Evolutionary conservation across 768 basidiomycete species (phyloP), one percentile per base, ranked within the genome.

Genomic region (Leccinellum albellum): DNA sequence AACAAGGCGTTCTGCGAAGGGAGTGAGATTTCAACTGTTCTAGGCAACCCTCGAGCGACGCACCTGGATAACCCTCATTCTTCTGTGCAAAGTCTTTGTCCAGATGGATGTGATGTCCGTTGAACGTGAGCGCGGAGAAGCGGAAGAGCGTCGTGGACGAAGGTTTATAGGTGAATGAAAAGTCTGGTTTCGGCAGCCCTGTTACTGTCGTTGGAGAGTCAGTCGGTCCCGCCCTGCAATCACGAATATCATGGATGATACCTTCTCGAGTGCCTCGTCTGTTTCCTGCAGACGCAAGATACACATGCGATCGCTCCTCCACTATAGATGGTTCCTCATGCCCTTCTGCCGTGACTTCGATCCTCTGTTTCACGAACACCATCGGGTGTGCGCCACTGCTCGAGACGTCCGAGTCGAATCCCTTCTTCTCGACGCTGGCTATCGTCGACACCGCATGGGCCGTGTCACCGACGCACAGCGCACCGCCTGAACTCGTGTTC

Each of bases 101-200:
- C 26, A 93, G 80, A 71, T 94, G 91, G 61, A 94, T 89, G 62
- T 84, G 79, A 62, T 94, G 91, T 13, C 83, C 88, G 63, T 94
- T 94, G 75, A 91, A 91, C 61, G 86, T 93, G 23, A 94, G 76
- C 20, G 91, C 89, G 5, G 90, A 93, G 73, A 88, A 94, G 23
- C 90, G 84, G 75, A 94, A 94, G 21, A 94, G 75, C 1, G 87
- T 90, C 9, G 85, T 84, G 33, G 83, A 71, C 24, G 80, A 83
- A 3, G 91, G 91, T 14, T 73, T 82, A 66, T 85, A 91, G 29
- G 74, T 76, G 69, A 90, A 86, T 4, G 82, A 79, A 68, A 89
- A 86, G 59, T 86, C 81, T 1, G 76, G 69, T 4, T 64, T 58
- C 13, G 84, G 85, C 20, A 86, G 65, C 57, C 74, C 78, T 24